These are phyloP conservation scores for Aspergillus bertholletiae DNA, from an alignment of 495 filamentous ascomycete genomes.

Conservation along the genomic window DNA sequence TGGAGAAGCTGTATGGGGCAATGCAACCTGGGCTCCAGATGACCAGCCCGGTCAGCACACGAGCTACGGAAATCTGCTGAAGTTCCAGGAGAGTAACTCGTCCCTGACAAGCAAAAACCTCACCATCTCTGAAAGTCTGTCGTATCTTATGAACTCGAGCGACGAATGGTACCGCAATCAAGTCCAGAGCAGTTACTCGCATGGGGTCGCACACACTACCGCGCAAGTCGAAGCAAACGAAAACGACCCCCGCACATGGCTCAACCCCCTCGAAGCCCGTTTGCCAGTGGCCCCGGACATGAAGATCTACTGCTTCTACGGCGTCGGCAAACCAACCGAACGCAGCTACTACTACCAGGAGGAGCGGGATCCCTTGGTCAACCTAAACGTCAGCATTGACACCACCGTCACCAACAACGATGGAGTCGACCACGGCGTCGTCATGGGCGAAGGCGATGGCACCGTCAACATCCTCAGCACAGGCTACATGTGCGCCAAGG, in stretches of 20 bases:
- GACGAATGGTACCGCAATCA: slow-evolving; percentile 83
- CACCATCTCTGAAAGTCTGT: slow-evolving; percentile 71
- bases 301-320: slow-evolving; percentile 98
- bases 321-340: slow-evolving; percentile 87
- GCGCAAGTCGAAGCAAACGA: slow-evolving; percentile 87
- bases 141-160: slow-evolving; percentile 70
- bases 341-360: slow-evolving; percentile 86
- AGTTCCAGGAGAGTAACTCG: slow-evolving; percentile 71
- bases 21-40: slow-evolving; percentile 84
- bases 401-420: slow-evolving; percentile 65
- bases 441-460: slow-evolving; percentile 92
- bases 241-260: slow-evolving; percentile 76
- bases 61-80: slow-evolving; percentile 78
- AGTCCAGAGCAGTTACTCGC: slow-evolving; percentile 72
- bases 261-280: slow-evolving; percentile 90
- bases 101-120: slow-evolving; percentile 67
- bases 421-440: slow-evolving; percentile 77
- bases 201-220: slow-evolving; percentile 78
- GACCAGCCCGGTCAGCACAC: slow-evolving; percentile 68
- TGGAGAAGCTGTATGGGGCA: slow-evolving; percentile 91
- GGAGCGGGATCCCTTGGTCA: slow-evolving; percentile 58
- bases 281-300: slow-evolving; percentile 84
- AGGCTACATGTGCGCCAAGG: slow-evolving; percentile 94
- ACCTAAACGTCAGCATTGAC: slow-evolving; percentile 87
- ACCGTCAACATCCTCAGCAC: slow-evolving; percentile 85